Evolutionary conservation across 2,329 filamentous ascomycete genomes (phyloP), one percentile per base, ranked within the genome.

Genomic region (Samsoniella hepiali): DNA sequence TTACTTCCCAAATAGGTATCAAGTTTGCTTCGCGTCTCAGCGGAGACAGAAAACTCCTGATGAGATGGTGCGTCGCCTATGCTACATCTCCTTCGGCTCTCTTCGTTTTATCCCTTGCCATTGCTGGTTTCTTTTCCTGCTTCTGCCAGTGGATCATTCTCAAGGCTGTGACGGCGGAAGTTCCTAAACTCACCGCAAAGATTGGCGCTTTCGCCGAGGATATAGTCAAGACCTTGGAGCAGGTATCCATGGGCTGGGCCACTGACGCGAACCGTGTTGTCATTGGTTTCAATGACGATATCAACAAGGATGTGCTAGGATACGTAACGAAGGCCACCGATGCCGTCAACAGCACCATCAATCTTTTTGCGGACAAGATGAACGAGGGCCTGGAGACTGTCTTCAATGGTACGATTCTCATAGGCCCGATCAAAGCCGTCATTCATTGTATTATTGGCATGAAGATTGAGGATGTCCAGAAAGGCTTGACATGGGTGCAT

Each of bases 401-500:
- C 3, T 97, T 98, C 73, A 91, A 91, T 58, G 88, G 87, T 54
- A 97, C 94, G 0, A 78, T 93, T 49, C 87, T 97, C 50, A 84
- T 92, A 67, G 85, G 88, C 34, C 91, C 93, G 0, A 88, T 97
- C 70, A 82, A 87, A 70, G 89, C 91, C 50, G 86, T 97, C 40
- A 83, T 97, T 66, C 85, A 91, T 72, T 98, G 95, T 72, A 82
- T 98, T n/a, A 86, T 98, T 67, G 87, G 89, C 8, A 82, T 96
- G 71, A 98, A 98, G 79, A 83, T 98, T 66, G 87, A 91, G 68
- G 85, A 88, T 29, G 86, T 99, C 67, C 87, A 98, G 74, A 89
- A 90, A 72, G 95, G 90, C 13, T 82, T 98, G n/a, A 96, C 91
- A 1, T 99, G 94, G 94, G 90, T 97, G 11, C 86, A 91, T 70